A percentile compares a stretch with the other conserved stretches of the same genome.
phyloP scores from a whole-genome alignment of 306 rosid species.

The Trichosanthes truncata region DNA sequence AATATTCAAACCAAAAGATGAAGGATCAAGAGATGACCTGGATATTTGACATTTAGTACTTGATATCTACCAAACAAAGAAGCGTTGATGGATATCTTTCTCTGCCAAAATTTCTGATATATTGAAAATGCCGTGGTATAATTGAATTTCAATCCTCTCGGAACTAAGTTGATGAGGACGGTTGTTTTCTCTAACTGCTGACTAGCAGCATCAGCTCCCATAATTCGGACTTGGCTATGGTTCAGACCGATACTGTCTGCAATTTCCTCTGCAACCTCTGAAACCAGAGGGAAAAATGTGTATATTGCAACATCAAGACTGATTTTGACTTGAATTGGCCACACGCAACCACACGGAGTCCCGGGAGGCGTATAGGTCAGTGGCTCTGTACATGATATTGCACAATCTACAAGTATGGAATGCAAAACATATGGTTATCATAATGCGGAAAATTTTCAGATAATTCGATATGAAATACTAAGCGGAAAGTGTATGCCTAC shows the following conservation, averaged over 20 bases:
- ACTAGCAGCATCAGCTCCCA: conserved; percentile 79
- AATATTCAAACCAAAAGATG: not conserved
- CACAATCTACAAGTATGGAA: conserved; percentile 54
- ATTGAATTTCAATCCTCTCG: conserved; percentile 54
- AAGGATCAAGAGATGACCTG: conserved; percentile 42
- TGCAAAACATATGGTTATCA: not conserved
- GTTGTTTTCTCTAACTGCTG: conserved; percentile 68
- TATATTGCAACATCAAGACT: conserved; percentile 45
- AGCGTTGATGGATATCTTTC: conserved; percentile 43
- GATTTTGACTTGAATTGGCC: conserved; percentile 82
- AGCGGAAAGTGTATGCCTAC: conserved; percentile 27
- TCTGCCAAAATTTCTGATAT: conserved; percentile 66
- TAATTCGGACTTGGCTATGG: conserved; percentile 78
- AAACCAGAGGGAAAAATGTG: conserved; percentile 65
- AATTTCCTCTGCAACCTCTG: conserved; percentile 69
- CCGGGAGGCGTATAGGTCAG: conserved; percentile 76
- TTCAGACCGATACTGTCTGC: conserved; percentile 57
- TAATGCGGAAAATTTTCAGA: not conserved
- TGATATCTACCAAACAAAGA: conserved; percentile 67
- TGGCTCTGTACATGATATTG: conserved; percentile 70
- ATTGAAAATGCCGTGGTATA: conserved; percentile 42
- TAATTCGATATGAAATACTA: not conserved
- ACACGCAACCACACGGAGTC: conserved; percentile 75
- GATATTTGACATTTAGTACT: conserved; percentile 66
- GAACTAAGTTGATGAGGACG: conserved; percentile 72